Base-by-base conservation (phyloP, 2,329 filamentous ascomycete species). In the Hypoxylon sp. region DNA sequence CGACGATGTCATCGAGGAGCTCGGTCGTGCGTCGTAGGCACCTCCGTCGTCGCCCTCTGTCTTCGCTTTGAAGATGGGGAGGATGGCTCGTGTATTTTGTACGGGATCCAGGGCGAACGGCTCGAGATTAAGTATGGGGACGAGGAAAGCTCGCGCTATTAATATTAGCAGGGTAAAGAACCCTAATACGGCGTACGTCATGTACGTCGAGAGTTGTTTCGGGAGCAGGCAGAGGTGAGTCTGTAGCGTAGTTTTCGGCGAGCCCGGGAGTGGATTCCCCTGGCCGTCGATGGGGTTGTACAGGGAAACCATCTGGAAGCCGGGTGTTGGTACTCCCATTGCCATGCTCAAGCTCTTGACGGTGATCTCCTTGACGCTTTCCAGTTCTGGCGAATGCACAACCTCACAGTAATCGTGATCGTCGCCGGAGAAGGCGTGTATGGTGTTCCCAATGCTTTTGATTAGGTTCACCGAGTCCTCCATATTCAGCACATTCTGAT, bases 381-480 rank as follows among this genome's bases (percentile, higher is more conserved):
- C 85, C 67, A 89, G 89, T 63, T 89, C 87, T 16, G 87, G 84
- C 2, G 89, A 87, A 78, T 99, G 96, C 0, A 89, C 84, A 5
- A 98, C 81, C 74, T 97, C 94, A 80, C 96, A 99, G 80, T 98
- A 97, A 80, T 99, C 96, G 80, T 99, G 96, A 75, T 99, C 96
- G 73, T 99, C 96, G 9, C 96, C 96, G 0, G 93, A 97, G 75
- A 98, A 99, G 44, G 94, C 91, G 69, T 96, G 91, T 2, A 88
- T 84, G 11, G 98, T 87, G 66, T 96, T 92, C 32, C 93, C 93
- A 32, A 97, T 84, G 68, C 89, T 92, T 64, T 90, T 85, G 42
- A 97, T 82, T 36, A 99, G 82, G 53, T 89, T 88, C 46, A 88
- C 84, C 0, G 94, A 96, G 70, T 97, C 88, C 1, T 87, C 84